A percentile compares a stretch with the other conserved stretches of the same genome.
phyloP scores from a whole-genome alignment of 2,329 filamentous ascomycete genomes.

The Akanthomyces uredinophilus region DNA sequence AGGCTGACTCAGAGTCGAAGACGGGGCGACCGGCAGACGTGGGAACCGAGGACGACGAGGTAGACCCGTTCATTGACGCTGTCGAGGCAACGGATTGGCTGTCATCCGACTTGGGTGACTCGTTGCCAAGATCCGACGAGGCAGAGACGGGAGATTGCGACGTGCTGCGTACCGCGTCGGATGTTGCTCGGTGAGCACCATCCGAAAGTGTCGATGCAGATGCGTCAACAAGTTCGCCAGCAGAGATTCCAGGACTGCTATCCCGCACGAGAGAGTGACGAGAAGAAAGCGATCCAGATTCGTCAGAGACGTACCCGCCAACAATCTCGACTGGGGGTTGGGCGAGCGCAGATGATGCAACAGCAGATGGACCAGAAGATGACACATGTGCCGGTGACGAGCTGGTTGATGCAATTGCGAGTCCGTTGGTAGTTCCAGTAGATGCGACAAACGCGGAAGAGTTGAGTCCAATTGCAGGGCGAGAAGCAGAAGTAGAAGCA shows the following conservation, averaged over 20 bases:
- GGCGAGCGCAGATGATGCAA: not conserved
- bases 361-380: not conserved
- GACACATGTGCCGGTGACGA: not conserved
- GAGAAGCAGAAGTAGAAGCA: not conserved
- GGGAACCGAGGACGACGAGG: not conserved
- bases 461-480: not conserved
- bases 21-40: not conserved
- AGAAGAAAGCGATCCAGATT: not conserved
- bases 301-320: constrained; percentile 2
- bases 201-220: not conserved
- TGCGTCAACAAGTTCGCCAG: not conserved
- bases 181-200: not conserved
- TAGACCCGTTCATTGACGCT: not conserved
- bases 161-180: not conserved
- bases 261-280: not conserved
- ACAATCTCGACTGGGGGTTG: not conserved
- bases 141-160: not conserved
- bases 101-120: too few species aligned
- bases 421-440: not conserved
- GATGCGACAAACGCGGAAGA: not conserved
- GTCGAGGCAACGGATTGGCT: not conserved
- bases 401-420: not conserved
- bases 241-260: not conserved
- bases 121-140: not conserved
- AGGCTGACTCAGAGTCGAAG: not conserved